Conservation (phyloP, 768 basidiomycete genomes). For the Phlebiopsis flavidoalba region DNA sequence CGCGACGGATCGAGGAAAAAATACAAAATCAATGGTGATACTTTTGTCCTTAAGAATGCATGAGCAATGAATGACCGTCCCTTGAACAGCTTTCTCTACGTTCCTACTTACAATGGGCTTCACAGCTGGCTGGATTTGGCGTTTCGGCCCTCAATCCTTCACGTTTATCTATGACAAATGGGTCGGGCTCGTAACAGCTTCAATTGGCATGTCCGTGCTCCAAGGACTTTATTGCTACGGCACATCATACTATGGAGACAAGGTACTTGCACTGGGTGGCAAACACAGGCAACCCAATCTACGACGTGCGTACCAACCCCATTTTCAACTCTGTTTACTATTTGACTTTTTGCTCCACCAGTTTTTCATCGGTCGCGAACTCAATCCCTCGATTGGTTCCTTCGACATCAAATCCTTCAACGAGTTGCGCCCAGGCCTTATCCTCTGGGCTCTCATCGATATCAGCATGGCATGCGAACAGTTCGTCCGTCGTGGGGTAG, state of each 20-base stretch:
- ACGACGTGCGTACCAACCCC: slow-evolving; percentile 65
- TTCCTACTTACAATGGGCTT: slow-evolving; percentile 78
- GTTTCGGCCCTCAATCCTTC: slow-evolving; percentile 73
- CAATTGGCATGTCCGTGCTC: slow-evolving; percentile 68
- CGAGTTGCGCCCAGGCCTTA: slow-evolving; percentile 86
- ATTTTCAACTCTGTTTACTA: neutral
- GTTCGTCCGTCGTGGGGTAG: slow-evolving; percentile 69
- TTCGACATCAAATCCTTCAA: slow-evolving; percentile 75
- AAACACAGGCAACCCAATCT: slow-evolving; percentile 83
- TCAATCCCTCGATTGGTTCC: slow-evolving; percentile 81
- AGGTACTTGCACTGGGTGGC: slow-evolving; percentile 86
- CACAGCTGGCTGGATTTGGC: slow-evolving; percentile 60
- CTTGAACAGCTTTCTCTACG: slow-evolving; percentile 71
- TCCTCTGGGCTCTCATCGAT: slow-evolving; percentile 88
- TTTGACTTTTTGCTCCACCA: slow-evolving; percentile 23
- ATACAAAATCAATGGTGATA: slow-evolving; percentile 94
- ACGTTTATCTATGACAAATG: slow-evolving; percentile 92
- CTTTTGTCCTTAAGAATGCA: neutral
- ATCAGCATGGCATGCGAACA: slow-evolving; percentile 91
- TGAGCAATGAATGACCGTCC: neutral
- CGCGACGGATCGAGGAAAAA: slow-evolving; percentile 71
- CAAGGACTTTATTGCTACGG: slow-evolving; percentile 73
- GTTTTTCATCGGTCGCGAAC: slow-evolving; percentile 92
- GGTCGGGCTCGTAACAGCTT: slow-evolving; percentile 82
- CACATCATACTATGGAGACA: slow-evolving; percentile 60